These are phyloP conservation scores for Dictyostelium firmibasis DNA, from an alignment of 78 protist genomes.

Conservation along the genomic window DNA sequence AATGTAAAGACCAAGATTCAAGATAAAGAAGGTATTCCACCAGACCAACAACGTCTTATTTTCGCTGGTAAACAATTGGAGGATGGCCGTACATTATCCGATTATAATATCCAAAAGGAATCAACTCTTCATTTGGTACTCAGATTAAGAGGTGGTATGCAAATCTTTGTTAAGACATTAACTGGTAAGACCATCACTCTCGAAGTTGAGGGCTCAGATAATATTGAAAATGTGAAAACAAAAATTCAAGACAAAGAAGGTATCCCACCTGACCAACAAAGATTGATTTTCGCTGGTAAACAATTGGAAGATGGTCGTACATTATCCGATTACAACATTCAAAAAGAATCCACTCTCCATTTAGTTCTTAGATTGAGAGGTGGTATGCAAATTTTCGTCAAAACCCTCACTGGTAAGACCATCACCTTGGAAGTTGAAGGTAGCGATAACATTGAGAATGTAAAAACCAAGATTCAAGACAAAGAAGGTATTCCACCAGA, in stretches of 20 bases:
- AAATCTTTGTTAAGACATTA: conserved; percentile 97
- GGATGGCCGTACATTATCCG: conserved; percentile 92
- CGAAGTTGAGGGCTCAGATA: conserved; percentile 97
- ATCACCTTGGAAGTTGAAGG: conserved; percentile 97
- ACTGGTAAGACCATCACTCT: conserved; percentile 99
- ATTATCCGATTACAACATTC: conserved; percentile 99
- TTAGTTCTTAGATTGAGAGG: conserved; percentile 90
- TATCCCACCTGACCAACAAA: conserved; percentile 99
- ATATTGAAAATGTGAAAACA: conserved; percentile 98
- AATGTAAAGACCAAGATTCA: conserved; percentile 98
- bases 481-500: conserved; percentile 99
- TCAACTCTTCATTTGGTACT: conserved; percentile 92
- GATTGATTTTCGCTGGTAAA: conserved; percentile 98
- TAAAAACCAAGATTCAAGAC: conserved; percentile 98
- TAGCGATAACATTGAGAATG: conserved; percentile 95
- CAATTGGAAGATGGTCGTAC: conserved; percentile 99
- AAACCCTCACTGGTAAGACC: conserved; percentile 98
- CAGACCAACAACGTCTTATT: conserved; percentile 99
- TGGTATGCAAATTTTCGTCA: conserved; percentile 97
- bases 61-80: conserved; percentile 99
- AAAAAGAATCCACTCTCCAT: conserved; percentile 98
- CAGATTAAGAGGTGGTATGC: conserved; percentile 94
- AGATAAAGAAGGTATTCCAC: conserved; percentile 99
- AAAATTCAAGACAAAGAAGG: conserved; percentile 99
- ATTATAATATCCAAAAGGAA: conserved; percentile 95